Base-by-base conservation (phyloP, 805 yeast genomes). In the Saccharomycopsis microspora region DNA sequence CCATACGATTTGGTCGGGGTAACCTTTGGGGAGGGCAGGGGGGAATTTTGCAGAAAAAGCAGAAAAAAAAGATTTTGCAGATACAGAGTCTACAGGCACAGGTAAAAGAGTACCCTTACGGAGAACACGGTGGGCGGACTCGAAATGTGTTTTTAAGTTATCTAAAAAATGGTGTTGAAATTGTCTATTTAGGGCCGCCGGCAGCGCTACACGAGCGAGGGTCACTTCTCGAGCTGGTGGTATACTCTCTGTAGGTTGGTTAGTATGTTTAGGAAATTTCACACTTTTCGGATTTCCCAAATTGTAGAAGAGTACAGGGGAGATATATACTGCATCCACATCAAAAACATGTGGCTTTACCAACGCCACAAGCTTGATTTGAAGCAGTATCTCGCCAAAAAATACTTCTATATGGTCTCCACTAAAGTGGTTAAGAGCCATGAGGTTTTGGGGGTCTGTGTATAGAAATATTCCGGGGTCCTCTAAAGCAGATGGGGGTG, bases 1-100 rank as follows among this genome's bases (percentile, higher is more conserved):
- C 96, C 96, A 90, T 0, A 88, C 95, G 19, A 89, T 73, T 0
- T 76, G 68, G 59, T 88, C 86, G 1, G 85, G 78, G 28, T 69
- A 70, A 0, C 85, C 86, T 3, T 66, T 62, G 0, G 88, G 87
- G 2, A 76, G 63, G 3, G 70, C 64, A 2, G 61, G 61, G 0
- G 67, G 67, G 9, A 58, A 58, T 1, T 61, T 51, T 54, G 54
- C 8, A 49, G 62, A 34, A 19, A 54, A 42, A 3, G 38, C 50
- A n/a, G 58, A 54, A n/a, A 82, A 57, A 1, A 85, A 70, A 37
- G 46, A 41, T 52, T 71, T 71, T 0, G 94, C 80, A 29, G 84
- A 59, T 3, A 75, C 58, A 0, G 86, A 70, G 59, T 90, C 96
- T 39, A 90, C 73, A 0, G 85, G 74, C 3, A 93, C 77, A 0